phyloP scores from a whole-genome alignment of 805 yeast species.

The Nematodospora valgi region DNA sequence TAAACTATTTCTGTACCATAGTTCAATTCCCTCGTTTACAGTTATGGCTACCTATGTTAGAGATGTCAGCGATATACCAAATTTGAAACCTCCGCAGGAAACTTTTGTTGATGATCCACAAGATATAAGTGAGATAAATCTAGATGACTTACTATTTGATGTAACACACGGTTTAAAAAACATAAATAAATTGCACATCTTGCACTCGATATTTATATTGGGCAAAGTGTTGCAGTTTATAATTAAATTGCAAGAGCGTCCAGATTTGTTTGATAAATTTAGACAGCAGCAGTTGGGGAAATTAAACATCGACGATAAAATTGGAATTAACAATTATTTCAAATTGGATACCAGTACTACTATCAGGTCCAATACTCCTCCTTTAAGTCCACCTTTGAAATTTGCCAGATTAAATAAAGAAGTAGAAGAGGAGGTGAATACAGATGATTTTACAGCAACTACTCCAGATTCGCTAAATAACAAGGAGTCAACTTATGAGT shows the following conservation, averaged over 20 bases:
- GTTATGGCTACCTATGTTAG: constrained; percentile 4
- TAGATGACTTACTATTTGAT: constrained; percentile 34
- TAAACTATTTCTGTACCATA: too few relatives aligned
- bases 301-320: constrained; percentile 6
- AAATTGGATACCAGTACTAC: too few relatives aligned
- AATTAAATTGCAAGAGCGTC: constrained; percentile 25
- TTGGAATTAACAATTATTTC: too few relatives aligned
- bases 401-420: constrained; percentile 12
- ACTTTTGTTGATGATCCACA: constrained; percentile 41
- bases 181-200: constrained; percentile 31
- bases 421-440: neutral
- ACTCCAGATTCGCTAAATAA: too few relatives aligned
- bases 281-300: constrained; percentile 23
- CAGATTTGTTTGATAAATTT: constrained; percentile 20
- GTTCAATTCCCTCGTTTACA: neutral
- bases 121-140: constrained; percentile 28
- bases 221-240: constrained; percentile 28
- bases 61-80: constrained; percentile 26
- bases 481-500: too few relatives aligned
- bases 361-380: too few relatives aligned
- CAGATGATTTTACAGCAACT: neutral
- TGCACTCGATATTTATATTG: constrained; percentile 32
- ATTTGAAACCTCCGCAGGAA: constrained; percentile 32
- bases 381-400: constrained; percentile 22
- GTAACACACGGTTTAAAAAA: constrained; percentile 26